Percentiles rank a stretch among this genome's conserved stretches.
Conservation (phyloP, 2,329 filamentous ascomycete species). For the Colletotrichum nymphaeae region DNA sequence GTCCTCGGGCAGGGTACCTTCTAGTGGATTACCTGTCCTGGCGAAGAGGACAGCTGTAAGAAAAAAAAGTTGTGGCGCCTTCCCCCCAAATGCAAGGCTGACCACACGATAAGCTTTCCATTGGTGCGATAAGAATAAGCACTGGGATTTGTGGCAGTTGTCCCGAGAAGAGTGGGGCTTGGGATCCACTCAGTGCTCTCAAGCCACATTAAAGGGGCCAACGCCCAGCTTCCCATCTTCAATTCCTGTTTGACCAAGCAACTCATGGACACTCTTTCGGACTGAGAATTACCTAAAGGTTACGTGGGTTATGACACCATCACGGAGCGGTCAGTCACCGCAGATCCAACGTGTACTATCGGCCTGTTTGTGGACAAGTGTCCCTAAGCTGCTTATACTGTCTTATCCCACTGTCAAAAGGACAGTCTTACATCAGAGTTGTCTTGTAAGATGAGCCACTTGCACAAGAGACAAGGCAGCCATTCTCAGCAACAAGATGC, state of each 20-base stretch:
- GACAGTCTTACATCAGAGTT: neutral
- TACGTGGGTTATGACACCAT: constrained; percentile 28
- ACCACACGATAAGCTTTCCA: constrained; percentile 17
- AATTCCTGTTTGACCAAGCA: neutral
- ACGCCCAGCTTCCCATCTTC: constrained; percentile 16
- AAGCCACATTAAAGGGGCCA: constrained; percentile 27
- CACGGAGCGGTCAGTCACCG: constrained; percentile 4
- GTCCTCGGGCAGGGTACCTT: constrained; percentile 21
- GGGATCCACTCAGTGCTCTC: neutral
- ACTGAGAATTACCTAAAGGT: constrained; percentile 24
- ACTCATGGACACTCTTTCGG: neutral
- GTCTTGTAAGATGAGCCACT: neutral
- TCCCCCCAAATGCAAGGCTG: constrained; percentile 25
- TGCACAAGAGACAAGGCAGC: neutral
- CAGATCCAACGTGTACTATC: neutral
- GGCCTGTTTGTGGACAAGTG: neutral
- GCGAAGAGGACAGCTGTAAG: constrained; percentile 36
- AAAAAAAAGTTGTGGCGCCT: constrained; percentile 27
- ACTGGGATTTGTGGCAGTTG: constrained; percentile 23
- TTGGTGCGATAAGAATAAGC: constrained; percentile 32
- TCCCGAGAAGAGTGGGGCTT: neutral
- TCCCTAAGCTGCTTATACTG: neutral
- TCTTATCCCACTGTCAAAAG: neutral
- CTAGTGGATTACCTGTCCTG: constrained; percentile 28
- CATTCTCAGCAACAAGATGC: neutral